Evolutionary conservation across 371 early-diverging fungal genomes (phyloP).

Genomic region (Basidiobolus meristosporus): DNA sequence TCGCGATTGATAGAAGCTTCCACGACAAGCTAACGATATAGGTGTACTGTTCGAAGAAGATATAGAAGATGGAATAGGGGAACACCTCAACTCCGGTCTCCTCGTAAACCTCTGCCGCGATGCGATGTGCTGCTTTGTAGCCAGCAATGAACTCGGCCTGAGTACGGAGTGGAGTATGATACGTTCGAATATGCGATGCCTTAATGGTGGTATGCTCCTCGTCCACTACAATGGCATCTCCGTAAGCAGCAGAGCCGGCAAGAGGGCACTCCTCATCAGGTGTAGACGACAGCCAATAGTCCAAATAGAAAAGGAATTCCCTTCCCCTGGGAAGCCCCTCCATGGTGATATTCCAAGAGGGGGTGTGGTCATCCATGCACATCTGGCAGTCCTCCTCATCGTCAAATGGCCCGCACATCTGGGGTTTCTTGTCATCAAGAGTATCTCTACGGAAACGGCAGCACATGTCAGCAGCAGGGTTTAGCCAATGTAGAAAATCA

Average conservation of each 20-base stretch:
- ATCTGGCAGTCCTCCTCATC: slow-evolving; percentile 28
- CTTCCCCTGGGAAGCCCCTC: slow-evolving; percentile 31
- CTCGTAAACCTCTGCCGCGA: slow-evolving; percentile 26
- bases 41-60: slow-evolving; percentile 60
- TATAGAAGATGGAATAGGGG: slow-evolving; percentile 54
- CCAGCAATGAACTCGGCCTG: slow-evolving; percentile 49
- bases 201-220: slow-evolving; percentile 13
- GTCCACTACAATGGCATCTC: slow-evolving; percentile 24
- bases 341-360: slow-evolving; percentile 33
- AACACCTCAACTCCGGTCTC: slow-evolving; percentile 28
- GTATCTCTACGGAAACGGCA: slow-evolving; percentile 23
- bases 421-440: slow-evolving; percentile 4
- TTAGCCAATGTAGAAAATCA: slow-evolving; percentile 48
- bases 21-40: slow-evolving; percentile 31
- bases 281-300: slow-evolving; percentile 26
- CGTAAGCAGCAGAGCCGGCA: slow-evolving; percentile 53
- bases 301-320: slow-evolving; percentile 28
- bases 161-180: slow-evolving; percentile 33
- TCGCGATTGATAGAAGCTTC: slow-evolving; percentile 25
- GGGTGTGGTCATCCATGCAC: slow-evolving; percentile 17
- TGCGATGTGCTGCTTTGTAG: slow-evolving; percentile 35
- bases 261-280: slow-evolving; percentile 44
- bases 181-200: slow-evolving; percentile 49
- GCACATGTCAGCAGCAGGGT: slow-evolving; percentile 28
- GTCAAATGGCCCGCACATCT: slow-evolving; percentile 28